phyloP scores from a whole-genome alignment of 78 protist species.

The Polysphondylium violaceum region DNA sequence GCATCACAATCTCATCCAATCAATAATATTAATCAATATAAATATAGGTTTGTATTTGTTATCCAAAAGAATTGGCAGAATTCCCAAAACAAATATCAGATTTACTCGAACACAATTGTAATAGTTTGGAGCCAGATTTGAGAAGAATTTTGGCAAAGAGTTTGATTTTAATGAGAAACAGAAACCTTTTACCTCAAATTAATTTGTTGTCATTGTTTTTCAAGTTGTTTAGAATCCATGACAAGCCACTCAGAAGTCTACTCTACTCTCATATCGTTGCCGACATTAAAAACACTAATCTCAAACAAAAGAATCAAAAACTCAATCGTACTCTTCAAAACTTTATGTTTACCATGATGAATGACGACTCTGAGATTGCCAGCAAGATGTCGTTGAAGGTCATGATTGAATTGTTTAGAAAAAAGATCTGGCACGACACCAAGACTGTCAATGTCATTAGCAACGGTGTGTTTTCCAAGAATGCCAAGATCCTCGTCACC shows the following conservation, averaged over 20 bases:
- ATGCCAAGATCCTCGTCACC: conserved; percentile 71
- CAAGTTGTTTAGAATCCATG: conserved; percentile 89
- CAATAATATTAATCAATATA: background rate
- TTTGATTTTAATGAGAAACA: conserved; percentile 84
- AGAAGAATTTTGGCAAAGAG: conserved; percentile 78
- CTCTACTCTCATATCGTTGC: conserved; percentile 83
- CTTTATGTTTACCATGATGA: conserved; percentile 87
- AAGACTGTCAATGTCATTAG: conserved; percentile 93
- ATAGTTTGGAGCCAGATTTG: conserved; percentile 65
- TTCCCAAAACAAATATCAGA: conserved; percentile 69
- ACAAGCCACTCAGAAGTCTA: conserved; percentile 86
- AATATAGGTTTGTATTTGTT: conserved; percentile 81
- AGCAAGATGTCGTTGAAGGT: conserved; percentile 87
- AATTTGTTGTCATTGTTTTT: conserved; percentile 85
- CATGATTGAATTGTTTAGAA: conserved; percentile 91
- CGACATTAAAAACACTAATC: conserved; percentile 86
- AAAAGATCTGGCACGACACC: conserved; percentile 87
- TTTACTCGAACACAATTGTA: conserved; percentile 80
- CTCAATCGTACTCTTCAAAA: conserved; percentile 89
- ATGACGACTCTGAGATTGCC: conserved; percentile 75
- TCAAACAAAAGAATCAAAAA: conserved; percentile 78
- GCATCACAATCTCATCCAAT: background rate
- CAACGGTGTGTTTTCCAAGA: conserved; percentile 84
- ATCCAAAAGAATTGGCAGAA: conserved; percentile 55
- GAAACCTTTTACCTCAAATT: conserved; percentile 57